Percentiles rank a stretch among this genome's conserved stretches.
These are phyloP conservation scores for Diplocarpon rosae DNA, from an alignment of 2,329 filamentous ascomycete genomes.

Conservation along the genomic window DNA sequence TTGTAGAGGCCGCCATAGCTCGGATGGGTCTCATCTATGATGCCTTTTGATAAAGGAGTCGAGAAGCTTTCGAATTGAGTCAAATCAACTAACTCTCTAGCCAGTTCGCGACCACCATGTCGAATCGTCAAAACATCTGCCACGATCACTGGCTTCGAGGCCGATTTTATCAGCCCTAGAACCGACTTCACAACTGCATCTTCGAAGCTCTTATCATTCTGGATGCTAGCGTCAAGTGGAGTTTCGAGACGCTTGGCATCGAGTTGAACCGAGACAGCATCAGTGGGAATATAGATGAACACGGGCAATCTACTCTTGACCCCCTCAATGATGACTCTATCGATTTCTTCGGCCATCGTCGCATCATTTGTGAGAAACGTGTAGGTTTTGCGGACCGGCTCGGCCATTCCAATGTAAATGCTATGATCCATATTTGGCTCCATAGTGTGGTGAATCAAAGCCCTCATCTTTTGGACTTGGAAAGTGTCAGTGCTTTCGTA, in stretches of 20 bases:
- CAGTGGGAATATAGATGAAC: slow-evolving; percentile 44
- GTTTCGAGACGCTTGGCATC: slow-evolving; percentile 26
- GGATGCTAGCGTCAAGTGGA: slow-evolving; percentile 18
- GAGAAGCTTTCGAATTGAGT: slow-evolving; percentile 38
- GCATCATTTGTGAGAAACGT: slow-evolving; percentile 46
- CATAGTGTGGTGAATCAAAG: slow-evolving; percentile 42
- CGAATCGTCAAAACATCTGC: slow-evolving; percentile 37
- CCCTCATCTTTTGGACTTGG: slow-evolving; percentile 32
- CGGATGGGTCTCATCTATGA: slow-evolving; percentile 36
- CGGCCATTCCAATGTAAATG: slow-evolving; percentile 38
- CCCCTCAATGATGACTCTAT: slow-evolving; percentile 38
- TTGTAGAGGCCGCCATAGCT: slow-evolving; percentile 40
- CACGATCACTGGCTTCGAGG: slow-evolving; percentile 38
- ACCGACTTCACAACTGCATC: slow-evolving; percentile 28
- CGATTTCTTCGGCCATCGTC: slow-evolving; percentile 41
- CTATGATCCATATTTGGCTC: slow-evolving; percentile 45
- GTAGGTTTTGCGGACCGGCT: slow-evolving; percentile 27
- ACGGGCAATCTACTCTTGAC: slow-evolving; percentile 43
- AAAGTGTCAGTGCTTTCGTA: neutral
- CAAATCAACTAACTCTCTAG: slow-evolving; percentile 31
- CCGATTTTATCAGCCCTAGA: slow-evolving; percentile 32
- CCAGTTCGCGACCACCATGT: slow-evolving; percentile 15
- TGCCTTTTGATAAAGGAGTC: slow-evolving; percentile 37
- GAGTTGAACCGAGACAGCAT: slow-evolving; percentile 35
- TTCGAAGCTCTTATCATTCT: slow-evolving; percentile 14